phyloP scores from a whole-genome alignment of 2,329 filamentous ascomycete genomes.

The Hypoxylon sp. region DNA sequence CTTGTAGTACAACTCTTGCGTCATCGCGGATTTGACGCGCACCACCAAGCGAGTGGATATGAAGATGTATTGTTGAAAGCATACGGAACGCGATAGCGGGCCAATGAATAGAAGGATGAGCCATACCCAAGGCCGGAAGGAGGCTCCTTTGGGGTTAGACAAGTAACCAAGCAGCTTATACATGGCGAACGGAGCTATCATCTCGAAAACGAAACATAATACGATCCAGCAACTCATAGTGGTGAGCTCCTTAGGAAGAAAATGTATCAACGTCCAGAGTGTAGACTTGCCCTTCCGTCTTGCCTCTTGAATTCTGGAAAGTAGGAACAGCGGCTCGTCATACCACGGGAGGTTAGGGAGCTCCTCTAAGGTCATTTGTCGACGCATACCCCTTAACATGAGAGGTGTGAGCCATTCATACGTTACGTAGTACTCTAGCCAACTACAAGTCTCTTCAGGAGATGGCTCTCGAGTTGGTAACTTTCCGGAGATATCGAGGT shows the following conservation, averaged over 20 bases:
- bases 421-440: slow-evolving; percentile 63
- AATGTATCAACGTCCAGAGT: slow-evolving; percentile 59
- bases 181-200: slow-evolving; percentile 65
- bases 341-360: slow-evolving; percentile 66
- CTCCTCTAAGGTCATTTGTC: slow-evolving; percentile 59
- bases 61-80: slow-evolving; percentile 69
- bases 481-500: slow-evolving; percentile 55
- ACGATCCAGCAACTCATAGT: slow-evolving; percentile 60
- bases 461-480: slow-evolving; percentile 55
- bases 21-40: slow-evolving; percentile 66
- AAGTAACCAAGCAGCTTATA: slow-evolving; percentile 66
- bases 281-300: slow-evolving; percentile 59
- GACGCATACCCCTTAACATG: slow-evolving; percentile 60
- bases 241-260: slow-evolving; percentile 56
- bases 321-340: slow-evolving; percentile 63
- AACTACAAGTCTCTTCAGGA: slow-evolving; percentile 66
- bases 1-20: slow-evolving; percentile 68
- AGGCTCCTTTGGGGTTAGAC: slow-evolving; percentile 57
- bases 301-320: slow-evolving; percentile 58
- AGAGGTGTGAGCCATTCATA: slow-evolving; percentile 64
- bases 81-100: slow-evolving; percentile 60
- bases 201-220: slow-evolving; percentile 57
- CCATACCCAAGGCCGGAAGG: slow-evolving; percentile 64
- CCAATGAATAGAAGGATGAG: slow-evolving; percentile 65
- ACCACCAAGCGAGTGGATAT: slow-evolving; percentile 67